Evolutionary conservation across 2,329 filamentous ascomycete species (phyloP).

Genomic region (Scedosporium apiospermum): DNA sequence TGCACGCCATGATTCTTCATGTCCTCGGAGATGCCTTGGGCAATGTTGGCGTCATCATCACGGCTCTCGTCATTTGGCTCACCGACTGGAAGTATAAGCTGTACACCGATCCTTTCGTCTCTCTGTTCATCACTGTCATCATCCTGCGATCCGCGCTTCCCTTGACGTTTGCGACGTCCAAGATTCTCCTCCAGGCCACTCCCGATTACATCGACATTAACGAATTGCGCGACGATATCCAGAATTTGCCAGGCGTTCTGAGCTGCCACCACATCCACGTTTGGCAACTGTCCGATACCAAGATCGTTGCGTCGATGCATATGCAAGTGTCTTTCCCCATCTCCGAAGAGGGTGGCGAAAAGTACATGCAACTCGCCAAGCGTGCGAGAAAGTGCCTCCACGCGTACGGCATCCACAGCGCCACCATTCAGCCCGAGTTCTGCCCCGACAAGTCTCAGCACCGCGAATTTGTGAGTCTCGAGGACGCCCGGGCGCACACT

Average conservation of each 20-base stretch:
- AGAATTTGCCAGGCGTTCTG: conserved; percentile 71
- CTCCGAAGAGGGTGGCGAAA: conserved; percentile 64
- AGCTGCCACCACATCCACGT: conserved; percentile 95
- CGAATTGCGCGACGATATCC: conserved; percentile 87
- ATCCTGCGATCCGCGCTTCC: conserved; percentile 67
- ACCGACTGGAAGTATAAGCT: conserved; percentile 71
- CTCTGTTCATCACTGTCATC: conserved; percentile 82
- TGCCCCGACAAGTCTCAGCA: conserved; percentile 41
- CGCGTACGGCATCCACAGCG: conserved; percentile 91
- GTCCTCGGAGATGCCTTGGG: conserved; percentile 77
- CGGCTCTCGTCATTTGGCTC: conserved; percentile 84
- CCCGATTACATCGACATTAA: conserved; percentile 80
- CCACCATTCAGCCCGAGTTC: conserved; percentile 94
- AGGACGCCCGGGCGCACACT: conserved; percentile 23
- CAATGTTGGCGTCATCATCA: conserved; percentile 76
- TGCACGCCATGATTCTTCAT: conserved; percentile 74
- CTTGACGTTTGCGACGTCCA: conserved; percentile 67
- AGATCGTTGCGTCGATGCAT: conserved; percentile 87
- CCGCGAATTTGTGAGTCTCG: conserved; percentile 23
- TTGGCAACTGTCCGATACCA: conserved; percentile 94
- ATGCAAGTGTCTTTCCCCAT: conserved; percentile 88
- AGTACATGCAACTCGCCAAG: conserved; percentile 85
- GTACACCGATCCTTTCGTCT: conserved; percentile 88
- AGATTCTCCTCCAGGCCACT: conserved; percentile 89
- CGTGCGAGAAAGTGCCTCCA: conserved; percentile 83